phyloP scores from a whole-genome alignment of 1,284 basidiomycete genomes.

The Ganoderma meredithae region DNA sequence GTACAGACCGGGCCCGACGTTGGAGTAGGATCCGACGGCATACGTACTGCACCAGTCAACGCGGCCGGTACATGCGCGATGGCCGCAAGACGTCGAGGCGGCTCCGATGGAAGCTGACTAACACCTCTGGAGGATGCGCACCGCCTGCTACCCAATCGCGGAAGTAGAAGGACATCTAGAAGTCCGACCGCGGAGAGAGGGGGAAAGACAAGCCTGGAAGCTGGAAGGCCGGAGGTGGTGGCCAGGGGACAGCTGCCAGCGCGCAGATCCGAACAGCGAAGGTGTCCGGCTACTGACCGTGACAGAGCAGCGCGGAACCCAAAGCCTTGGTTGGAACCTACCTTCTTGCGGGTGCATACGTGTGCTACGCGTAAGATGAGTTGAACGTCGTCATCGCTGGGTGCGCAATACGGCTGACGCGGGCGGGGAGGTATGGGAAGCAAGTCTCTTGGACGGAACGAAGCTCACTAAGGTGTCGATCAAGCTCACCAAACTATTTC shows the following conservation, averaged over 20 bases:
- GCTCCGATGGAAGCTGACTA: conserved; percentile 2
- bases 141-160: background rate
- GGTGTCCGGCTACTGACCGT: background rate
- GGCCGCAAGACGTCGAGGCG: background rate
- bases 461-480: background rate
- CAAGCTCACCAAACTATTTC: background rate
- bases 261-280: background rate
- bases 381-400: background rate
- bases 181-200: background rate
- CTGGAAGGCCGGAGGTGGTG: background rate
- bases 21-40: no score
- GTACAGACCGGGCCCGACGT: background rate
- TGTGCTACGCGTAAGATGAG: background rate
- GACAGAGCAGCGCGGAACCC: background rate
- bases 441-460: background rate
- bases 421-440: background rate
- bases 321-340: background rate
- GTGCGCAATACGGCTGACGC: background rate
- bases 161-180: background rate
- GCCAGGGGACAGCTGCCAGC: background rate
- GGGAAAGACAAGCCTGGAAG: background rate
- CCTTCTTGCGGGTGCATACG: background rate
- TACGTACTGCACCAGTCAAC: background rate
- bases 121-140: background rate
- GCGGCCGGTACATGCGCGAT: background rate